Percentiles rank a stretch among this genome's conserved stretches.
Evolutionary conservation across 257 asterid genomes (phyloP).

Genomic region (Nyctanthes arbortristis): DNA sequence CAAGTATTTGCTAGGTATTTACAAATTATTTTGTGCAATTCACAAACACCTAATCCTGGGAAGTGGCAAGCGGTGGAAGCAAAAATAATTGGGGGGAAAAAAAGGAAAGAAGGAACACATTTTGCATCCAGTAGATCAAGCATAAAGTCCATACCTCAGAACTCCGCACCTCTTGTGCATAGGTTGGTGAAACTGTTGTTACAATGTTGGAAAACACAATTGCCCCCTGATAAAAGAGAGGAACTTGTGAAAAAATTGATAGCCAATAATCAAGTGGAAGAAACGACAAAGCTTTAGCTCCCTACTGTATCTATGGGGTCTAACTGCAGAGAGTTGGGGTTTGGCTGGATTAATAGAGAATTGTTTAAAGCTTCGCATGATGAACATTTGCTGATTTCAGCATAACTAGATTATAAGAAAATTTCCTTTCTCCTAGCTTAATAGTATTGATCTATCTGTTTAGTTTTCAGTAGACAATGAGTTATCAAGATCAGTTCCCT

Average conservation of each 20-base stretch:
- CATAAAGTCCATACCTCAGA: slow-evolving; percentile 59
- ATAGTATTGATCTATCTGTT: too few species aligned
- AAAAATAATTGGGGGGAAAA: too few species aligned
- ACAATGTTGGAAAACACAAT: slow-evolving; percentile 94
- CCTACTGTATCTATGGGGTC: background rate
- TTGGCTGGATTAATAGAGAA: background rate
- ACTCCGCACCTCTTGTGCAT: slow-evolving; percentile 87
- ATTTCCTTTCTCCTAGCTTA: too few species aligned
- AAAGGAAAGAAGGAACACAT: too few species aligned
- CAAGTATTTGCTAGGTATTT: background rate
- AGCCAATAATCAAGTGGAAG: slow-evolving; percentile 11
- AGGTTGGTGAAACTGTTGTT: slow-evolving; percentile 97
- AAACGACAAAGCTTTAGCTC: background rate
- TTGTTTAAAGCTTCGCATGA: background rate
- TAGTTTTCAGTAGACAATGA: too few species aligned
- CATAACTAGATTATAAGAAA: too few species aligned
- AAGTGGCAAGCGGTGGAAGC: too few species aligned
- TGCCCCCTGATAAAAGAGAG: slow-evolving; percentile 73
- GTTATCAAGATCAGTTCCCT: too few species aligned
- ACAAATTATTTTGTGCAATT: background rate
- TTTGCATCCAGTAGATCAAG: background rate
- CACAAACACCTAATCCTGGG: background rate
- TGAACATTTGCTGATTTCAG: background rate
- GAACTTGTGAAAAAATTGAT: slow-evolving; percentile 10
- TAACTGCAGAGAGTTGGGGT: background rate